Percentiles rank a stretch among this genome's conserved stretches.
These are phyloP conservation scores for Boechera retrofracta DNA, from an alignment of 345 rosid genomes.

Conservation along the genomic window DNA sequence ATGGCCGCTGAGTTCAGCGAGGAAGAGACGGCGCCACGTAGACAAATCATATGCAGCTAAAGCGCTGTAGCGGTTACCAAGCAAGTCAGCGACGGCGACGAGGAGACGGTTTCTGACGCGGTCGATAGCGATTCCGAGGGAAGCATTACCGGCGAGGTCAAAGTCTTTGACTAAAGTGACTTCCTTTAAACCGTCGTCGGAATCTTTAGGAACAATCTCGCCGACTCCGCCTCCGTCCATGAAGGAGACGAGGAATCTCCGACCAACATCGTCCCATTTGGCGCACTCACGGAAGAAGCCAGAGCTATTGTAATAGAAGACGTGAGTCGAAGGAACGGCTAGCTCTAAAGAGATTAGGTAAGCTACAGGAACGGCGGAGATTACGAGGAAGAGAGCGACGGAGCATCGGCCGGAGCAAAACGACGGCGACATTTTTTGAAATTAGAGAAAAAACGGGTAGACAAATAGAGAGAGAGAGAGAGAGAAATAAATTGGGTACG, in stretches of 20 bases:
- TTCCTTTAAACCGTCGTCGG: constrained; percentile 56
- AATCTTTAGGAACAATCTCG: constrained; percentile 62
- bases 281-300: constrained; percentile 84
- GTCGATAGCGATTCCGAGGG: constrained; percentile 75
- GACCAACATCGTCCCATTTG: constrained; percentile 79
- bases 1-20: constrained; percentile 51
- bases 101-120: constrained; percentile 59
- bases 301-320: constrained; percentile 70
- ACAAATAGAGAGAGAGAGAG: constrained; percentile 2
- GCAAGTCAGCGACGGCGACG: constrained; percentile 14
- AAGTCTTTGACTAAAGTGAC: constrained; percentile 64
- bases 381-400: constrained; percentile 53
- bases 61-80: constrained; percentile 63
- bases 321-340: constrained; percentile 62
- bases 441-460: neutral
- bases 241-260: constrained; percentile 80
- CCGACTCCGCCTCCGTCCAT: constrained; percentile 70
- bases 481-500: constrained; percentile 16
- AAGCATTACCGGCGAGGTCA: constrained; percentile 73
- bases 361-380: constrained; percentile 76
- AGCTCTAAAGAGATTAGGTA: constrained; percentile 67
- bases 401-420: constrained; percentile 27
- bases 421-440: constrained; percentile 40
- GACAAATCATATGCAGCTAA: constrained; percentile 83
- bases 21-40: constrained; percentile 78